Evolutionary conservation across 441 rosid genomes (phyloP), one percentile per base, ranked within the genome.

Genomic region (Biscutella laevigata): DNA sequence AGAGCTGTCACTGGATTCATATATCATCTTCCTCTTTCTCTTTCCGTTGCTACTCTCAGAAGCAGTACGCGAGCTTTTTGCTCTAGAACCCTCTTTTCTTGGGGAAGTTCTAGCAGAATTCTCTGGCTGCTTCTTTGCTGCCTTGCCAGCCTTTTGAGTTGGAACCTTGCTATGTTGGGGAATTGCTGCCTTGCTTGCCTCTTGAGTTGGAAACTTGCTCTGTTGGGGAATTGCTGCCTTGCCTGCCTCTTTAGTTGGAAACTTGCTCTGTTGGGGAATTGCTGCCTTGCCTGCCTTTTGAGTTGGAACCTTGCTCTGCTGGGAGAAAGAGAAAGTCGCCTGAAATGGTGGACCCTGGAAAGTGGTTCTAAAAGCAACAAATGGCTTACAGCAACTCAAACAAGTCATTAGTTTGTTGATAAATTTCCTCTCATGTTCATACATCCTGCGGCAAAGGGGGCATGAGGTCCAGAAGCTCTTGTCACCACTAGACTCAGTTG

Each of bases 391-490:
- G 64, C 98, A 85, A 6, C 25, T 42, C 61, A 68, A 71, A 67
- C 98, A 91, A 7, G 26, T 20, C 22, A 82, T 26, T 58, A 33
- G 26, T 50, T 55, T 77, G 64, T 75, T 64, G 17, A 78, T 57
- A 19, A 61, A 28, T 4, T 64, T 77, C 39, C 69, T 63, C 52
- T 37, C 66, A 62, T 65, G 81, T 61, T 81, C 81, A 64, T 77
- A 71, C 62, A 39, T 77, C 11, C 39, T 66, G 0, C 26, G 29
- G 66, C 98, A 87, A 70, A 64, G 80, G 7, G 85, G 75, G 54
- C 98, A 91, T 24, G 67, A 64, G 53, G 91, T 80, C 87, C 91
- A 80, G 70, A 88, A 85, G 10, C 73, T 74, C 16, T 29, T 47
- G 9, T 34, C 61, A 10, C 53, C 80, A 71, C 67, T 68, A 32